These are phyloP conservation scores for Mucor irregularis DNA, from an alignment of 371 early-diverging fungal species.

Conservation along the genomic window DNA sequence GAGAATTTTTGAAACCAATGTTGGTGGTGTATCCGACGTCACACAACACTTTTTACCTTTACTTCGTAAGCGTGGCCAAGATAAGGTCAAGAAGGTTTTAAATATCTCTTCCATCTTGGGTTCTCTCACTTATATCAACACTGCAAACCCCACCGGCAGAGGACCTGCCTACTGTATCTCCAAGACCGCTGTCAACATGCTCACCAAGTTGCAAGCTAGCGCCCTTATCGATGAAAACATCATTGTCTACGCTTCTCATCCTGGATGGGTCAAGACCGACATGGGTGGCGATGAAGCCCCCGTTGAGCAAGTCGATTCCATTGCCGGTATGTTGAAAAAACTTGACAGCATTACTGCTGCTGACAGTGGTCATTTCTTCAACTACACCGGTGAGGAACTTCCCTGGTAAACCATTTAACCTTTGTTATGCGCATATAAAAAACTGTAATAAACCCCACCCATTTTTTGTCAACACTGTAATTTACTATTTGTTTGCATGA, in stretches of 20 bases:
- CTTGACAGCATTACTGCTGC: constrained; percentile 6
- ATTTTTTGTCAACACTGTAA: too few species aligned
- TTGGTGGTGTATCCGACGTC: constrained; percentile 8
- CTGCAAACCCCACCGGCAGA: not conserved
- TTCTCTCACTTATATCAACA: constrained; percentile 1
- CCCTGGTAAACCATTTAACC: constrained; percentile 20
- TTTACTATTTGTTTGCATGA: too few species aligned
- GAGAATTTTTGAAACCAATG: constrained; percentile 19
- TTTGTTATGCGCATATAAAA: too few species aligned
- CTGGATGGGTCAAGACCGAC: constrained; percentile 27
- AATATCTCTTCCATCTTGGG: constrained; percentile 24
- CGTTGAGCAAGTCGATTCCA: constrained; percentile 2
- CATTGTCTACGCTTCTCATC: constrained; percentile 19
- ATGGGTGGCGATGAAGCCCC: constrained; percentile 18
- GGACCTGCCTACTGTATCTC: constrained; percentile 17
- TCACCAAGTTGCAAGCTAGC: constrained; percentile 11
- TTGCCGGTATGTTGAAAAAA: constrained; percentile 7
- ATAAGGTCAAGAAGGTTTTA: constrained; percentile 19
- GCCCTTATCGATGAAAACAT: constrained; percentile 20
- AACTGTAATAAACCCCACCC: too few species aligned
- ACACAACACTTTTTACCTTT: constrained; percentile 24
- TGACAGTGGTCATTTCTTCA: constrained; percentile 11
- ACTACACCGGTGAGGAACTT: constrained; percentile 12
- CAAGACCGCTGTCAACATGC: constrained; percentile 25
- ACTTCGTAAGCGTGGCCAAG: constrained; percentile 21